Evolutionary conservation across 192 early-diverging fungal species (phyloP), one percentile per base, ranked within the genome.

Genomic region (Geranomyces variabilis): DNA sequence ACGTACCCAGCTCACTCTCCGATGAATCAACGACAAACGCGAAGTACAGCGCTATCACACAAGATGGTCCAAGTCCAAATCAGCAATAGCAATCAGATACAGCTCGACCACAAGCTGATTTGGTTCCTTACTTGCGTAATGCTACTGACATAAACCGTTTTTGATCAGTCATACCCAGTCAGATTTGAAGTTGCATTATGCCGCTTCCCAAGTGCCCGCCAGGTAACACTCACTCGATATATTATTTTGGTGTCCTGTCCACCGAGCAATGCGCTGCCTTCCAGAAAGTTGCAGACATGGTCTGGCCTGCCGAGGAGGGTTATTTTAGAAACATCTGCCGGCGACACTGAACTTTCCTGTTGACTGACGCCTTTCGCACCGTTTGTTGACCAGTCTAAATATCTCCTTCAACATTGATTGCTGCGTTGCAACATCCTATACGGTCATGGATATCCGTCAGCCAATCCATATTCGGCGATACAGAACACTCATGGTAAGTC

Each of bases 21-120:
- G 93, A 93, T 31, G 90, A 89, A 75, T 99, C 97, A 0, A 96
- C 96, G 0, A 99, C 92, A 83, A 99, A 98, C 5, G 94, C 93
- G 88, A 99, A 98, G 75, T 94, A 98, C n/a, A 99, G 79, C 0
- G 96, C 80, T 80, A 56, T 41, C 36, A 41, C 36, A 10, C 36
- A 10, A 41, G 10, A 9, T 6, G 29, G 26, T 55, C 51, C 51
- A 55, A 3, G 26, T 55, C 51, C 51, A 55, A 3, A 55, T 7
- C 21, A n/a, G 4, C 21, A 55, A 8, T 14, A 55, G 51, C 19
- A 55, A 55, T 41, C 36, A 41, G 36, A 41, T 41, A 41, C 10
- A 41, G 36, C 5, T 10, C 10, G 36, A 41, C n/a, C n/a, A n/a
- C n/a, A n/a, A 10, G 36, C 36, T 41, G 36, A 41, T 41, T 41